Percentiles rank a stretch among this genome's conserved stretches.
Conservation (phyloP, 2,329 filamentous ascomycete genomes). For the Trichoderma citrinoviride region DNA sequence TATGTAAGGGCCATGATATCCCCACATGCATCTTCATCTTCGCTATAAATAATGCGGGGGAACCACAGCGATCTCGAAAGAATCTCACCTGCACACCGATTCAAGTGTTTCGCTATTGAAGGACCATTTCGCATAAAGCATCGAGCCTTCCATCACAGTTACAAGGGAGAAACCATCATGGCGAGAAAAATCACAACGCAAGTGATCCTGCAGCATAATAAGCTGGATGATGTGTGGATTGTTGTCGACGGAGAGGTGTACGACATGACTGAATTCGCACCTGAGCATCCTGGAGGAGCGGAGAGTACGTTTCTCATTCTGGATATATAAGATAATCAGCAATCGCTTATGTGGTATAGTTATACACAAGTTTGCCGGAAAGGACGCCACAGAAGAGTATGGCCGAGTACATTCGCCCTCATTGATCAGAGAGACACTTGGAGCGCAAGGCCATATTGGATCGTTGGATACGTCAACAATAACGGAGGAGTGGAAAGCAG, state of each 20-base stretch:
- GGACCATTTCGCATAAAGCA: background rate
- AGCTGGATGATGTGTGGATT: background rate
- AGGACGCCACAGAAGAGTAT: constrained; percentile 11
- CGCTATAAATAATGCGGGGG: constrained; percentile 2
- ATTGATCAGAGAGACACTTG: constrained; percentile 11
- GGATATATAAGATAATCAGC: no score
- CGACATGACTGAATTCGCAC: constrained; percentile 11
- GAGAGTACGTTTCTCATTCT: constrained; percentile 1
- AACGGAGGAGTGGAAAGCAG: background rate
- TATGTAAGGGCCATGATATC: no score
- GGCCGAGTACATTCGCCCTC: constrained; percentile 12
- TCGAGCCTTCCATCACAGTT: background rate
- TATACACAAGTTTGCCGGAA: constrained; percentile 4
- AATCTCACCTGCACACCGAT: background rate
- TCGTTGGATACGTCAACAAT: constrained; percentile 4
- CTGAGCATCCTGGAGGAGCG: constrained; percentile 7
- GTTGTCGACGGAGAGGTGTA: constrained; percentile 16
- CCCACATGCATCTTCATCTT: background rate
- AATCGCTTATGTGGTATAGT: background rate
- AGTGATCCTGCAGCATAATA: constrained; percentile 1
- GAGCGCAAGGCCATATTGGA: constrained; percentile 1
- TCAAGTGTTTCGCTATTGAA: background rate
- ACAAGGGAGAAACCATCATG: background rate
- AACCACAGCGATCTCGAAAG: background rate
- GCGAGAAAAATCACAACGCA: background rate